phyloP scores from a whole-genome alignment of 257 asterid genomes.

The Solanum paucissectum region DNA sequence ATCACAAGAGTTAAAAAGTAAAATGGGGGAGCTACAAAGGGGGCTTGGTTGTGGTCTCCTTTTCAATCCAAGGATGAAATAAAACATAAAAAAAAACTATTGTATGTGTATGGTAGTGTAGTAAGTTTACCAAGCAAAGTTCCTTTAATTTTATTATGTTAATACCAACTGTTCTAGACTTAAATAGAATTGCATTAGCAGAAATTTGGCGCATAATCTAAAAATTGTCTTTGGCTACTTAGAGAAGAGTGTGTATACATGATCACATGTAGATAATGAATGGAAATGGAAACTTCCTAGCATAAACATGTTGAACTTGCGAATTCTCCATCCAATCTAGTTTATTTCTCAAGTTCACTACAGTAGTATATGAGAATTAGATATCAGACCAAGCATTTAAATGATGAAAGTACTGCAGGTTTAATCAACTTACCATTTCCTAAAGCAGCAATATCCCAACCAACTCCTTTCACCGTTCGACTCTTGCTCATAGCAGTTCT shows the following conservation, averaged over 20 bases:
- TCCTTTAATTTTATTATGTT: background rate
- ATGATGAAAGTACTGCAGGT: background rate
- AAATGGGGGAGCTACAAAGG: background rate
- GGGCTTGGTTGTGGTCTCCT: background rate
- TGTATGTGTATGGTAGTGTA: background rate
- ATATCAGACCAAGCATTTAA: background rate
- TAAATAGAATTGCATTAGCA: background rate
- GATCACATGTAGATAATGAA: background rate
- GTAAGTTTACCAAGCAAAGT: background rate
- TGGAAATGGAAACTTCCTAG: background rate
- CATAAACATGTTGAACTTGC: background rate
- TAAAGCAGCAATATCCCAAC: slow-evolving; percentile 86
- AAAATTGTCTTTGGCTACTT: background rate
- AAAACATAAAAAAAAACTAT: background rate
- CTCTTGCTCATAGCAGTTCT: slow-evolving; percentile 94
- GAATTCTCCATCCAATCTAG: background rate
- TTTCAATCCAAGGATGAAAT: background rate
- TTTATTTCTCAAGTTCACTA: background rate
- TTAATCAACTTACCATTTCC: slow-evolving; percentile 72
- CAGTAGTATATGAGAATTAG: background rate
- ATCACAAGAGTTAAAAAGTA: background rate
- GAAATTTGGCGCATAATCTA: background rate
- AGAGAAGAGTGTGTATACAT: background rate
- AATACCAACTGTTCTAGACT: background rate
- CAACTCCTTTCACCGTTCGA: slow-evolving; percentile 82